Percentiles rank a stretch among this genome's conserved stretches.
phyloP scores from a whole-genome alignment of 169 alveolate genomes.

The Plasmodium vivax region DNA sequence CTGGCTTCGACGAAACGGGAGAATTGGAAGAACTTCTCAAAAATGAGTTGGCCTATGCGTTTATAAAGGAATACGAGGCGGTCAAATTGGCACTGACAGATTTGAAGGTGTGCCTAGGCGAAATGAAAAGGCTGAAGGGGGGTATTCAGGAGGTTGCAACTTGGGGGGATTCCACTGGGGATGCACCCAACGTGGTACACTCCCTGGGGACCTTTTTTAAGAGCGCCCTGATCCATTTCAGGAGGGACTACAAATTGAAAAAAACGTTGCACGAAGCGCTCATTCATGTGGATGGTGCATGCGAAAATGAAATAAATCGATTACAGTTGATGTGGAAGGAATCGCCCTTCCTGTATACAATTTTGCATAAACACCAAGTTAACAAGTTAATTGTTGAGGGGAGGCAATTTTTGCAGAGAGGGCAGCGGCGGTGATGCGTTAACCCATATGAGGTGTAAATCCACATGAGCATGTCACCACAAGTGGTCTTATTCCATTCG shows the following conservation, averaged over 20 bases:
- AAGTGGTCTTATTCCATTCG: not conserved
- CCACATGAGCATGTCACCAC: not conserved
- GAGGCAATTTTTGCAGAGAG: not conserved
- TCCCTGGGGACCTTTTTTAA: slow-evolving; percentile 18
- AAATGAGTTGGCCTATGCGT: slow-evolving; percentile 34
- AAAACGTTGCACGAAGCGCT: slow-evolving; percentile 17
- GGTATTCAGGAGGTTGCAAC: not conserved
- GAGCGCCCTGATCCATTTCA: slow-evolving; percentile 39
- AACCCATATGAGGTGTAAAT: not conserved
- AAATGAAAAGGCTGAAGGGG: slow-evolving; percentile 9
- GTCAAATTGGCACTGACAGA: slow-evolving; percentile 10
- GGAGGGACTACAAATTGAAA: slow-evolving; percentile 35
- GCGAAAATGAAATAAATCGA: slow-evolving; percentile 57
- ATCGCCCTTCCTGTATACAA: slow-evolving; percentile 49
- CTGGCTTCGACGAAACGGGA: slow-evolving; percentile 11
- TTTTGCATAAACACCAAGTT: slow-evolving; percentile 30
- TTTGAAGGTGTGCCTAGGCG: slow-evolving; percentile 21
- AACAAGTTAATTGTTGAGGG: slow-evolving; percentile 53
- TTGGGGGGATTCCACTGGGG: not conserved
- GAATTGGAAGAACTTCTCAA: slow-evolving; percentile 21
- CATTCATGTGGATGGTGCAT: slow-evolving; percentile 48
- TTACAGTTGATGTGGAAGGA: slow-evolving; percentile 61
- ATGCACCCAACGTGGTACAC: not conserved
- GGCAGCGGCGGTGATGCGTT: not conserved
- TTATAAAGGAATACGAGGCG: slow-evolving; percentile 40